phyloP scores from a whole-genome alignment of 345 rosid genomes.

The Eucalyptus curtisii region DNA sequence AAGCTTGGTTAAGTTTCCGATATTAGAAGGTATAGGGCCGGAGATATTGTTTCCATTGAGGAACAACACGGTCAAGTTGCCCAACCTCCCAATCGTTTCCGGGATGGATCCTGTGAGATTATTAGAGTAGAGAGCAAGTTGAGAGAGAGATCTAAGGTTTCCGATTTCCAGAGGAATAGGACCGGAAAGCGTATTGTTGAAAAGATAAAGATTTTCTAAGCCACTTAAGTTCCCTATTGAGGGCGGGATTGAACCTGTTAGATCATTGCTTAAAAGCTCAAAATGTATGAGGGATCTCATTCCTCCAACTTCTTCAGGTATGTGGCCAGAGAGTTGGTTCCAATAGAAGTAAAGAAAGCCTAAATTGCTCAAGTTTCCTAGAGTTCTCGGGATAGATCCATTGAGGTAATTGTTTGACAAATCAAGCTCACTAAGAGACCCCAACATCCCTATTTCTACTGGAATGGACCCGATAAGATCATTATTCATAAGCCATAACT shows the following conservation, averaged over 20 bases:
- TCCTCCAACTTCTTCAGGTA: not conserved
- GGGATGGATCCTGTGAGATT: too few species aligned
- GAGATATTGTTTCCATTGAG: not conserved
- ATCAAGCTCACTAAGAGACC: too few species aligned
- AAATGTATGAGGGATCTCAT: not conserved
- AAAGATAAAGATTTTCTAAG: not conserved
- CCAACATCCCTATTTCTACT: too few species aligned
- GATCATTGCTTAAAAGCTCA: not conserved
- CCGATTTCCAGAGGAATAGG: not conserved
- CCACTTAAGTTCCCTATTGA: not conserved
- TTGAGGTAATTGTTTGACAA: too few species aligned
- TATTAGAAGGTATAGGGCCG: not conserved
- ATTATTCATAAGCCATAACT: too few species aligned
- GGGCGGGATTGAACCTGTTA: not conserved
- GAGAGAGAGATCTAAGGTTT: not conserved
- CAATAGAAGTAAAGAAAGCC: too few species aligned
- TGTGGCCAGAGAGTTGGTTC: not conserved
- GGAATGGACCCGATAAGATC: too few species aligned
- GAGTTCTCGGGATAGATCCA: too few species aligned
- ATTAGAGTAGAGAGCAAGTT: not conserved
- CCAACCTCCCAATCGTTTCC: not conserved
- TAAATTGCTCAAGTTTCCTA: too few species aligned
- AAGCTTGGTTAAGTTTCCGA: not conserved
- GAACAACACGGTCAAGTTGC: not conserved
- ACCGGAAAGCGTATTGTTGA: not conserved